These are phyloP conservation scores for Chimonanthus salicifolius DNA, from an alignment of 164 flowering plant genomes.

Conservation along the genomic window DNA sequence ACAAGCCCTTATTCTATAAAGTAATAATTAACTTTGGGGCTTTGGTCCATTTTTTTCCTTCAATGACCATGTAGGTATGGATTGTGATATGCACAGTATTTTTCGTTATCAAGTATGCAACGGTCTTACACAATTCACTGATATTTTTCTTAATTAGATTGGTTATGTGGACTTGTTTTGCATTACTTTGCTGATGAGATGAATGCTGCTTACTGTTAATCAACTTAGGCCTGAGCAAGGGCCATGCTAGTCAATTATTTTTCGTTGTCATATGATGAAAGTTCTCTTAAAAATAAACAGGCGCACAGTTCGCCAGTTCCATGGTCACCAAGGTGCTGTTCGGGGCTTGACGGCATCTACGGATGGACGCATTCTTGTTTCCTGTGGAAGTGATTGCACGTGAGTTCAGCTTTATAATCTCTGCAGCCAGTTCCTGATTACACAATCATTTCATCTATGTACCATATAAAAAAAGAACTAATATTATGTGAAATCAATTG, in stretches of 20 bases:
- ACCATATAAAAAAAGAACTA: too few species aligned
- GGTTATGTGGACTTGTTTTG: neutral
- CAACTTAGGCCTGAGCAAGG: neutral
- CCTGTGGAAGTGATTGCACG: conserved; percentile 95
- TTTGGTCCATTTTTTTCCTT: too few species aligned
- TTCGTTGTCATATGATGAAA: conserved; percentile 4
- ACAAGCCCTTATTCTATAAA: too few species aligned
- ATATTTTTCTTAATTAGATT: neutral
- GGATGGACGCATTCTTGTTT: conserved; percentile 78
- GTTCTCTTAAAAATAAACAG: conserved; percentile 29
- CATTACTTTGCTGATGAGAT: neutral
- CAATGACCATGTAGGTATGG: too few species aligned
- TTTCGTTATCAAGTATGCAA: too few species aligned
- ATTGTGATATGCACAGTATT: too few species aligned
- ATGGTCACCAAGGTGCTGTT: conserved; percentile 92
- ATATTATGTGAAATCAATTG: neutral
- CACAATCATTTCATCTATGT: neutral
- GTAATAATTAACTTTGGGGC: too few species aligned
- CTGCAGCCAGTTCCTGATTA: neutral
- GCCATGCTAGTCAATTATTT: neutral
- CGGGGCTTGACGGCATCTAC: conserved; percentile 82
- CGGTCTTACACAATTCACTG: neutral
- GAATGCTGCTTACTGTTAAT: neutral
- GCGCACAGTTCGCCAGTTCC: conserved; percentile 72
- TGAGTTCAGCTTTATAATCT: conserved; percentile 23